Evolutionary conservation across 2,329 filamentous ascomycete genomes (phyloP).

Genomic region (Penicillium sclerotiorum): DNA sequence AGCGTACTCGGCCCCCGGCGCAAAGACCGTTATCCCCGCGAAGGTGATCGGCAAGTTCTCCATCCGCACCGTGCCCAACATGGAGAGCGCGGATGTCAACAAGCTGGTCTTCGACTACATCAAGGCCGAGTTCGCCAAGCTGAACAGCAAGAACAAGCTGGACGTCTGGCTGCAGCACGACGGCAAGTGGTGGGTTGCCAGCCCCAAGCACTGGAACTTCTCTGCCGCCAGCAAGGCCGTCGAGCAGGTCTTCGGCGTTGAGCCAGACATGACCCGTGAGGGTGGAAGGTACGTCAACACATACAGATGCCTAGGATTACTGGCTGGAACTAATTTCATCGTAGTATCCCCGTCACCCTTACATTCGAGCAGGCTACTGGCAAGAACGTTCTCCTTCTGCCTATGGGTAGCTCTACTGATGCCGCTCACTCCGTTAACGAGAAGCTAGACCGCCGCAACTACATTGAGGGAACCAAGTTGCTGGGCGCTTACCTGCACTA

Average conservation of each 20-base stretch:
- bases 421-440: constrained; percentile 98
- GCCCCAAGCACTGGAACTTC: constrained; percentile 99
- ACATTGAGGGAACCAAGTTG: constrained; percentile 97
- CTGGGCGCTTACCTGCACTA: constrained; percentile 95
- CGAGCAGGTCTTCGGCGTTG: constrained; percentile 88
- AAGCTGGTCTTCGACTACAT: constrained; percentile 81
- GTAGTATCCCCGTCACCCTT: constrained; percentile 92
- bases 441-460: constrained; percentile 95
- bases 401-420: constrained; percentile 97
- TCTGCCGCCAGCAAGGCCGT: constrained; percentile 92
- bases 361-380: constrained; percentile 97
- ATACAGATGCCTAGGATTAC: too few species aligned
- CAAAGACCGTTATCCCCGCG: constrained; percentile 97
- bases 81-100: constrained; percentile 91
- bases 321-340: too few species aligned
- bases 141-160: constrained; percentile 89
- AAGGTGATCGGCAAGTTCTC: constrained; percentile 99
- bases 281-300: constrained; percentile 71
- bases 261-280: constrained; percentile 94
- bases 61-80: constrained; percentile 94
- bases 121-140: constrained; percentile 79
- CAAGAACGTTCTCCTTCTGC: constrained; percentile 93
- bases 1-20: constrained; percentile 87
- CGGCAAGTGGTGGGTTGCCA: constrained; percentile 98
- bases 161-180: constrained; percentile 81